Evolutionary conservation across 108 stramenopile species (phyloP), one percentile per base, ranked within the genome.

Genomic region (Cylindrotheca closterium): DNA sequence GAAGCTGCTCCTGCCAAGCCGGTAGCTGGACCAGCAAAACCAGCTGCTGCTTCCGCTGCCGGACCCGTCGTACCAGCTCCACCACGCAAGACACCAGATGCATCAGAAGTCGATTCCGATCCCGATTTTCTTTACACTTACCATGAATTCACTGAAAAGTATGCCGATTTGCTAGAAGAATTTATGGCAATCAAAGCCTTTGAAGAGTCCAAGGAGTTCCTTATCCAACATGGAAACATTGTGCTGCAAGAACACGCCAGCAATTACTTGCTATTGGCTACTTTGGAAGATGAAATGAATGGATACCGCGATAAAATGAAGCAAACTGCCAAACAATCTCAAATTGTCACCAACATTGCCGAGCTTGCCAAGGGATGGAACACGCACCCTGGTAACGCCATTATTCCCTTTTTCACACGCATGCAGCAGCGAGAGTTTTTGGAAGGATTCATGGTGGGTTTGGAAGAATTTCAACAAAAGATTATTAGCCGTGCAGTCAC

Each of bases 201-300:
- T 79, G 96, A 93, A 21, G 70, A 66, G 32, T 91, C 94, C 30
- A 83, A 93, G 70, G 88, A 94, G 12, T 96, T 92, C 67, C 82
- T 99, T 23, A 46, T 93, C 34, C 73, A 83, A 51, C 69, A 99
- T 59, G 96, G 96, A 4, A 70, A 82, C 62, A 79, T 97, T 37
- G 65, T 99, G 33, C 79, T 99, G 30, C 96, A 97, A 68, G 98
- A 99, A 68, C 96, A 99, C 79, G 88, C 94, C 47, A 87, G 89
- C 68, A 95, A 91, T 59, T 99, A 97, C 73, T 75, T 98, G 2
- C 79, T 99, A 54, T 79, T 98, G 53, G 94, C 96, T 47, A 85
- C 87, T 56, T 67, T 99, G 31, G 97, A 99, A 77, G 98, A 99
- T 67, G 98, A 99, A 82, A 99, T 99, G 98, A 99, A 99, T 72